These are phyloP conservation scores for Nematocida minor DNA, from an alignment of 371 early-diverging fungal genomes.

Conservation along the genomic window DNA sequence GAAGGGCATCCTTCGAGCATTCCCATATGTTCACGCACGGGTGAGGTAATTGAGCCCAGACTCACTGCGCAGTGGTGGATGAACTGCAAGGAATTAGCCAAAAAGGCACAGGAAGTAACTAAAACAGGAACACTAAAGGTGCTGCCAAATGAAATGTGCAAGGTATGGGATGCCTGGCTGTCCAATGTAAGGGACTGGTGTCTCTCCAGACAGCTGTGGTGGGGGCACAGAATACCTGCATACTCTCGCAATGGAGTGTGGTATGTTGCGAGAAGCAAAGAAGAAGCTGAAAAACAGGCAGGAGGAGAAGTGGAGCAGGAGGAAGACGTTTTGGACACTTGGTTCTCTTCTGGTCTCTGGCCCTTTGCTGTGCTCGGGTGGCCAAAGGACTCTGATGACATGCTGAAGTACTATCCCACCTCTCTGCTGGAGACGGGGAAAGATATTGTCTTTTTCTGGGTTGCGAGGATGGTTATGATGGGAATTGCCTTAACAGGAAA, in stretches of 20 bases:
- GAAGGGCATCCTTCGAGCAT: constrained; percentile 82
- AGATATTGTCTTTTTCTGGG: constrained; percentile 99
- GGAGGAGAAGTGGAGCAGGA: constrained; percentile 69
- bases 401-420: constrained; percentile 80
- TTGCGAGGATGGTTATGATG: constrained; percentile 98
- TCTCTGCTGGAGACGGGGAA: constrained; percentile 89
- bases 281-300: constrained; percentile 68
- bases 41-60: constrained; percentile 90
- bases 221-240: constrained; percentile 97
- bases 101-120: constrained; percentile 69
- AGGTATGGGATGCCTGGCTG: constrained; percentile 91
- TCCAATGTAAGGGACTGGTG: constrained; percentile 93
- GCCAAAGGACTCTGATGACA: constrained; percentile 72
- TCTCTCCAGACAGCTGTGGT: constrained; percentile 93
- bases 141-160: constrained; percentile 76
- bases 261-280: constrained; percentile 77
- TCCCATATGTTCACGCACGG: constrained; percentile 80
- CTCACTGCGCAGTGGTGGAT: constrained; percentile 99
- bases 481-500: constrained; percentile 83
- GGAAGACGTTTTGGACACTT: constrained; percentile 95
- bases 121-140: constrained; percentile 77
- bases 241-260: constrained; percentile 75
- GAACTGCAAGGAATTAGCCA: constrained; percentile 80
- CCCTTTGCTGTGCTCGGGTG: constrained; percentile 93
- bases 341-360: constrained; percentile 98